Conservation (phyloP, 1,284 basidiomycete genomes). For the Tilletia setariae region DNA sequence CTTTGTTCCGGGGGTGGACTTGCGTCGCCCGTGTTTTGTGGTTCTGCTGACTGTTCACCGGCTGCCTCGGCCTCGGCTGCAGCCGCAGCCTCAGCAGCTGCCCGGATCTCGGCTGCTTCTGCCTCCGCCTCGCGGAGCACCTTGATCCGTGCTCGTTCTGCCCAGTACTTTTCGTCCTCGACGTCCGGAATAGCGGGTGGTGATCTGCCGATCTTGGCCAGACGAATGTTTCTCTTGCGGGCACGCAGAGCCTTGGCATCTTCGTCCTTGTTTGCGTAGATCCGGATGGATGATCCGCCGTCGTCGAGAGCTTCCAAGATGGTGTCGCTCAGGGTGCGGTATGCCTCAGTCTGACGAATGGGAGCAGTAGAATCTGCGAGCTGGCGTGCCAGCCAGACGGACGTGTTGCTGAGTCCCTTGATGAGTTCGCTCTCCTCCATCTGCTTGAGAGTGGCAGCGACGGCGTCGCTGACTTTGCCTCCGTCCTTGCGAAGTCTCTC, state of each 20-base stretch:
- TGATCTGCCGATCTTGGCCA: conserved; percentile 47
- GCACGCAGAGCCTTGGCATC: conserved; percentile 65
- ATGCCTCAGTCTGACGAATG: conserved; percentile 89
- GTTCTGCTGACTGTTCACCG: conserved; percentile 6
- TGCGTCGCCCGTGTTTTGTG: not conserved
- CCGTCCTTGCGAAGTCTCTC: conserved; percentile 85
- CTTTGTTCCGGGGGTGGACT: not conserved
- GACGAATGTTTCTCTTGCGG: conserved; percentile 43
- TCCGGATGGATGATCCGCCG: conserved; percentile 68
- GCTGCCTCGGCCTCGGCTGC: conserved; percentile 2
- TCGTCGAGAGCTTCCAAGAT: conserved; percentile 90
- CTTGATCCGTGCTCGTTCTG: conserved; percentile 11
- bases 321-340: conserved; percentile 84
- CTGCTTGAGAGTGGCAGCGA: conserved; percentile 77
- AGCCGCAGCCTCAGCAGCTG: conserved; percentile 2
- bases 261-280: conserved; percentile 63
- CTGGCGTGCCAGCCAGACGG: conserved; percentile 37
- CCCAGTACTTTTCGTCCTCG: conserved; percentile 25
- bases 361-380: conserved; percentile 49
- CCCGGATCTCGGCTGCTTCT: not conserved
- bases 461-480: conserved; percentile 88
- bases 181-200: conserved; percentile 42
- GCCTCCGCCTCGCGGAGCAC: conserved; percentile 7
- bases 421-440: conserved; percentile 93
- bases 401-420: conserved; percentile 64